phyloP scores from a whole-genome alignment of 2,329 filamentous ascomycete species.

The Juglanconis oblonga region DNA sequence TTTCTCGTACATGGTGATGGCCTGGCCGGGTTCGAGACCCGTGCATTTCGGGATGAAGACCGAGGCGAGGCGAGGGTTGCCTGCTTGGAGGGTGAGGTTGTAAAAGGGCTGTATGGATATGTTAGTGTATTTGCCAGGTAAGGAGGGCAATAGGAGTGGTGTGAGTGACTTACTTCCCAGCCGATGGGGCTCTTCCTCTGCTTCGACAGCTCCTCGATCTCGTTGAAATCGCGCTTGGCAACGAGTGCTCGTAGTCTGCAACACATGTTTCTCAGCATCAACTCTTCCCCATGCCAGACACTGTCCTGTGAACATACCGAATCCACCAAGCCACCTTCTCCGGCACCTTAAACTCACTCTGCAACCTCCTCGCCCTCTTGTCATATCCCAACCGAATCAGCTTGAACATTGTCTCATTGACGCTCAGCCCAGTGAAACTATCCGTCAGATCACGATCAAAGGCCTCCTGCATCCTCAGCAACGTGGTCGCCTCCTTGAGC shows the following conservation, averaged over 20 bases:
- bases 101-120: conserved; percentile 69
- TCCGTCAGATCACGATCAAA: conserved; percentile 76
- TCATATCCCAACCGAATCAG: conserved; percentile 78
- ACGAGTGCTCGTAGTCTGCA: conserved; percentile 80
- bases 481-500: conserved; percentile 74
- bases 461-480: conserved; percentile 81
- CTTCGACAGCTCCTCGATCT: conserved; percentile 81
- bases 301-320: conserved; percentile 41
- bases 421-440: conserved; percentile 74
- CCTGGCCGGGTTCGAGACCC: conserved; percentile 62
- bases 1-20: conserved; percentile 92
- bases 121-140: conserved; percentile 3
- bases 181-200: conserved; percentile 86
- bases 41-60: conserved; percentile 87
- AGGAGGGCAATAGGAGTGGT: not conserved
- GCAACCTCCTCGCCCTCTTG: conserved; percentile 82
- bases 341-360: conserved; percentile 87
- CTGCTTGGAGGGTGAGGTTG: conserved; percentile 82
- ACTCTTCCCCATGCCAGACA: not conserved
- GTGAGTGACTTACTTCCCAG: conserved; percentile 71
- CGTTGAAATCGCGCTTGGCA: conserved; percentile 84
- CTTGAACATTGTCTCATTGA: conserved; percentile 91
- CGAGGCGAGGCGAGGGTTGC: conserved; percentile 82
- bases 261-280: not conserved
- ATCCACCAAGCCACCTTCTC: conserved; percentile 91